Evolutionary conservation across 768 basidiomycete species (phyloP).

Genomic region (Lentinula aciculospora): DNA sequence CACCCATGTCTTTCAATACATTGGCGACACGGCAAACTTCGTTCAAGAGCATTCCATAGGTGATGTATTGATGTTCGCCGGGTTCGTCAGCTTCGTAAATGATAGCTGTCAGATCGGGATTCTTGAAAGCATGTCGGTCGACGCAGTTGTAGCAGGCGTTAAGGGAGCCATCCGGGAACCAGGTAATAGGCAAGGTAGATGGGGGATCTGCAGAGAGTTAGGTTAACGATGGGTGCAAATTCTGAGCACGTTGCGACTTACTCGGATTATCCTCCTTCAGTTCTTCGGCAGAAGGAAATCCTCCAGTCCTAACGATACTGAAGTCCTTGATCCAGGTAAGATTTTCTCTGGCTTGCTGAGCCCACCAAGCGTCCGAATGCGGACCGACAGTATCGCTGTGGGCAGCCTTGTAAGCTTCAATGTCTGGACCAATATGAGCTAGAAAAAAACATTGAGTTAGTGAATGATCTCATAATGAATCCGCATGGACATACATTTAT

Average conservation of each 20-base stretch:
- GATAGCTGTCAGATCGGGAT: slow-evolving; percentile 91
- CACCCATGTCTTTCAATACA: slow-evolving; percentile 81
- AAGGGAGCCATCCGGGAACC: slow-evolving; percentile 94
- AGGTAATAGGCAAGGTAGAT: slow-evolving; percentile 80
- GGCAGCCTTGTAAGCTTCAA: slow-evolving; percentile 62
- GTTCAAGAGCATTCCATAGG: slow-evolving; percentile 80
- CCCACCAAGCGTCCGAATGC: slow-evolving; percentile 85
- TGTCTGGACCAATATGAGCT: slow-evolving; percentile 77
- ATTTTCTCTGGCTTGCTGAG: slow-evolving; percentile 13
- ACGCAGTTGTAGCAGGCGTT: slow-evolving; percentile 98
- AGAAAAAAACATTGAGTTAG: slow-evolving; percentile 16
- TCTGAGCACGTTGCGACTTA: background rate
- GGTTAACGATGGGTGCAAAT: slow-evolving; percentile 63
- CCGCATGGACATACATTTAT: slow-evolving; percentile 9
- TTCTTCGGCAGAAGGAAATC: slow-evolving; percentile 5
- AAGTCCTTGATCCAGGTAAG: background rate
- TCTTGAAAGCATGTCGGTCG: slow-evolving; percentile 89
- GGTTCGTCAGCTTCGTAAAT: slow-evolving; percentile 99
- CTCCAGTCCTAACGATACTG: background rate
- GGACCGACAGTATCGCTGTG: slow-evolving; percentile 73
- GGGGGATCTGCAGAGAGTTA: slow-evolving; percentile 87
- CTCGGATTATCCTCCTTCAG: slow-evolving; percentile 2
- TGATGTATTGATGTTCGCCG: slow-evolving; percentile 66
- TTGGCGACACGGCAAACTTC: slow-evolving; percentile 90
- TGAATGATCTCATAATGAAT: slow-evolving; percentile 41